Conservation (phyloP, 176 grass and related monocot genomes). For the Phragmites australis region DNA sequence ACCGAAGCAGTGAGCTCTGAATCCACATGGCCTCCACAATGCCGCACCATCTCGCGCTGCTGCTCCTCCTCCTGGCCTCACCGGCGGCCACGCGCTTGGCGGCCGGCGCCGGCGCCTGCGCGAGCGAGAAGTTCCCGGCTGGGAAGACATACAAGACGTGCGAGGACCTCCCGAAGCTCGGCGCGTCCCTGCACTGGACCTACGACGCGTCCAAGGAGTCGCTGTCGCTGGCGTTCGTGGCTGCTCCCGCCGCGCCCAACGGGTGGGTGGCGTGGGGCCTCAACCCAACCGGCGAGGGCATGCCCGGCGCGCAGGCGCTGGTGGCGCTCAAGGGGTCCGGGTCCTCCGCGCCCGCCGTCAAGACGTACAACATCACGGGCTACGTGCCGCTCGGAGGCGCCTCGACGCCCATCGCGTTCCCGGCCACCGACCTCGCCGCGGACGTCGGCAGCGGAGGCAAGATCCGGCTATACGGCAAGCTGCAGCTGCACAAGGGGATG, state of each 20-base stretch:
- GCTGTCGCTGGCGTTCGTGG: conserved; percentile 66
- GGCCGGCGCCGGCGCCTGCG: conserved; percentile 21
- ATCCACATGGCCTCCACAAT: not conserved
- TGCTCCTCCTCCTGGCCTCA: conserved; percentile 32
- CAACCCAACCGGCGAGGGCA: conserved; percentile 64
- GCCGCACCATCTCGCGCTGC: conserved; percentile 23
- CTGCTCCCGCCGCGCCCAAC: conserved; percentile 36
- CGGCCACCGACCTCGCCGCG: conserved; percentile 51
- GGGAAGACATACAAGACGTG: conserved; percentile 44
- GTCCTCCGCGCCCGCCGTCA: conserved; percentile 9
- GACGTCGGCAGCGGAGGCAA: conserved; percentile 46
- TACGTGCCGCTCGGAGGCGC: conserved; percentile 32
- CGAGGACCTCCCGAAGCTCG: conserved; percentile 63
- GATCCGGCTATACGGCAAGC: conserved; percentile 66
- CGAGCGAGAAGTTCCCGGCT: conserved; percentile 53
- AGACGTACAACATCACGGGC: conserved; percentile 62
- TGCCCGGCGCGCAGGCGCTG: conserved; percentile 68
- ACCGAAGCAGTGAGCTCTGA: not conserved
- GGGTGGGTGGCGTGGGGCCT: conserved; percentile 81
- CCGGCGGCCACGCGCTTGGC: not conserved
- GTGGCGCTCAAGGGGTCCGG: conserved; percentile 41
- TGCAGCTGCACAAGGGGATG: conserved; percentile 50
- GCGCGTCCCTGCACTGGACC: conserved; percentile 65
- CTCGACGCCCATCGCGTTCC: conserved; percentile 39
- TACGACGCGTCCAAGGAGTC: conserved; percentile 39